These are phyloP conservation scores for Neonectria ditissima DNA, from an alignment of 2,329 filamentous ascomycete species.

Conservation along the genomic window DNA sequence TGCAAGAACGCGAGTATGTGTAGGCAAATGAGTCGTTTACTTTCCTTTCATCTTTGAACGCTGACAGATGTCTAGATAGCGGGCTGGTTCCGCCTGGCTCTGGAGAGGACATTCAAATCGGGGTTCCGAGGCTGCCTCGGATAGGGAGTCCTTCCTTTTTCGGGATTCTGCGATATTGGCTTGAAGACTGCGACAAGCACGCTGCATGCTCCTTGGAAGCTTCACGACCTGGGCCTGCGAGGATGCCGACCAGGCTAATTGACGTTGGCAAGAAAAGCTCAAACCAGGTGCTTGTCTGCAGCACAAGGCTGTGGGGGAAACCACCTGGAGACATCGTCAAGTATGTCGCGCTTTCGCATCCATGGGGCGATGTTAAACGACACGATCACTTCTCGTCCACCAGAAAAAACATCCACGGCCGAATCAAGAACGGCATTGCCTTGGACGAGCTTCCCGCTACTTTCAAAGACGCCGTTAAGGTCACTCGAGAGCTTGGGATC, in stretches of 20 bases:
- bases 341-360: constrained; percentile 32
- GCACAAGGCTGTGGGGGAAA: background rate
- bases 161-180: constrained; percentile 19
- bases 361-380: constrained; percentile 5
- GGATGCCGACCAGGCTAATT: constrained; percentile 24
- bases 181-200: constrained; percentile 29
- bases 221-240: background rate
- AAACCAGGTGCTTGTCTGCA: constrained; percentile 2
- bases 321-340: background rate
- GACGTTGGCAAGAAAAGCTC: background rate
- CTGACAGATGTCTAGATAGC: background rate
- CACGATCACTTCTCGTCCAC: constrained; percentile 30
- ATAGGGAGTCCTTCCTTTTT: constrained; percentile 1
- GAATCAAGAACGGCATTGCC: background rate
- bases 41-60: background rate
- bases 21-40: too few relatives aligned
- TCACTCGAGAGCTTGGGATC: background rate
- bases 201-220: background rate
- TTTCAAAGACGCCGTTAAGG: constrained; percentile 7
- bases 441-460: background rate
- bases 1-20: constrained; percentile 6
- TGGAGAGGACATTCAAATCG: constrained; percentile 12
- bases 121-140: constrained; percentile 19
- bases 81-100: background rate
- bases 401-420: constrained; percentile 2